Evolutionary conservation across 306 rosid genomes (phyloP), one percentile per base, ranked within the genome.

Genomic region (Prunus mume): DNA sequence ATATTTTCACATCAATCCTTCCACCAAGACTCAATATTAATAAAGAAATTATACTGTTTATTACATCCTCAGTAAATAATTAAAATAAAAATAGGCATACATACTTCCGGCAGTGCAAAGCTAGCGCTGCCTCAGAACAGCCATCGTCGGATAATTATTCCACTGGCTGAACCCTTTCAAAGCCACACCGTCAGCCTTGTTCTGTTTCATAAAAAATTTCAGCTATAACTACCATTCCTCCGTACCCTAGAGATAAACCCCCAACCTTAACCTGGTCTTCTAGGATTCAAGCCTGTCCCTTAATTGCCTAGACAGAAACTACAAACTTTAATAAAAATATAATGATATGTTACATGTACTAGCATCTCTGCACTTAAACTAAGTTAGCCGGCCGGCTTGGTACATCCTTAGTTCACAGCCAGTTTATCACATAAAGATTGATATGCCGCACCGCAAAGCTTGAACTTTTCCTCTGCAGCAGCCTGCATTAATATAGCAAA

Each of bases 391-490:
- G 75, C 78, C 68, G 51, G 8, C 6, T 25, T 34, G 68, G 58
- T 27, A 77, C 66, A 27, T 73, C 73, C 79, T 86, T 70, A 88
- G 68, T 75, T 76, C 75, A 82, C 67, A 7, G 71, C 82, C 76
- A 93, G 75, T 84, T 87, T 91, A 77, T 87, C 87, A 52, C 97
- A 90, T 81, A 93, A 45, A 2, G 92, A 86, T 79, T 87, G 90
- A 79, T 93, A 90, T 55, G 98, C 97, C 22, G 96, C 86, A 22
- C 93, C 88, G 82, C 97, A 91, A 24, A 64, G 82, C 86, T 93
- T 91, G 91, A 91, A 91, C 87, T 87, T 91, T 82, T 93, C 97
- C 87, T 93, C 97, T 7, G 96, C 98, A 20, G 81, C 72, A 43
- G 28, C 92, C 96, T 88, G 86, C 76, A 68, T 19, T 65, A 68